Evolutionary conservation across 129 eudicot genomes (phyloP).

Genomic region (Kitagawia praeruptora): DNA sequence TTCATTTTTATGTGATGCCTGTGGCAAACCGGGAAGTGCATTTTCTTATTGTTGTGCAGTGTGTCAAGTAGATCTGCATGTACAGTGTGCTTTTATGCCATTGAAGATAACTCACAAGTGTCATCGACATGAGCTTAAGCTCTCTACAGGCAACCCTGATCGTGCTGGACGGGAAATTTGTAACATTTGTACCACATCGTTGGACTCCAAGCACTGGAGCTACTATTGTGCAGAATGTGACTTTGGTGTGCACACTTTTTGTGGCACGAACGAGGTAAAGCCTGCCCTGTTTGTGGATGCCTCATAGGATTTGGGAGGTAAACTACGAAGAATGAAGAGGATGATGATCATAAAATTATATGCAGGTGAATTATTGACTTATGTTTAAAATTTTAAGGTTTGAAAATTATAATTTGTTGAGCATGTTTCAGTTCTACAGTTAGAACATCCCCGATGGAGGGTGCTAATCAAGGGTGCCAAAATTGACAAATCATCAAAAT

Average conservation of each 20-base stretch:
- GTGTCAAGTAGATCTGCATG: conserved; percentile 60
- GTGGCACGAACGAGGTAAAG: conserved; percentile 2
- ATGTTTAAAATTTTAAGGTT: not conserved
- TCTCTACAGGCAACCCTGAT: conserved; percentile 19
- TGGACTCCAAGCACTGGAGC: conserved; percentile 6
- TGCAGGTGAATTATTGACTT: not conserved
- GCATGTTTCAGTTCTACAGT: not conserved
- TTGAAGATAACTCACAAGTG: conserved; percentile 27
- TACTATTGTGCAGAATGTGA: conserved; percentile 6
- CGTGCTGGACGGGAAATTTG: conserved; percentile 1
- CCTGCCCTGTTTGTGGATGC: conserved; percentile 1
- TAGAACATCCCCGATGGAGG: not conserved
- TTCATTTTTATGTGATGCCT: conserved; percentile 50
- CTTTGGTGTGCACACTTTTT: conserved; percentile 8
- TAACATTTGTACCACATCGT: not conserved
- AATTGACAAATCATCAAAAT: too few relatives aligned
- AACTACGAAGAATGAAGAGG: not conserved
- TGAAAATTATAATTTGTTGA: not conserved
- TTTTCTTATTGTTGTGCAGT: conserved; percentile 52
- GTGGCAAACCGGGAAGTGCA: conserved; percentile 40
- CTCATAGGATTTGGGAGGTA: not conserved
- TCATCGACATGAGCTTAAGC: conserved; percentile 42
- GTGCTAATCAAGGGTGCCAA: too few relatives aligned
- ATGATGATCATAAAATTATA: not conserved
- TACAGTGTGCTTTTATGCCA: conserved; percentile 57